phyloP scores from a whole-genome alignment of 768 basidiomycete genomes.

The Mycena indigotica region DNA sequence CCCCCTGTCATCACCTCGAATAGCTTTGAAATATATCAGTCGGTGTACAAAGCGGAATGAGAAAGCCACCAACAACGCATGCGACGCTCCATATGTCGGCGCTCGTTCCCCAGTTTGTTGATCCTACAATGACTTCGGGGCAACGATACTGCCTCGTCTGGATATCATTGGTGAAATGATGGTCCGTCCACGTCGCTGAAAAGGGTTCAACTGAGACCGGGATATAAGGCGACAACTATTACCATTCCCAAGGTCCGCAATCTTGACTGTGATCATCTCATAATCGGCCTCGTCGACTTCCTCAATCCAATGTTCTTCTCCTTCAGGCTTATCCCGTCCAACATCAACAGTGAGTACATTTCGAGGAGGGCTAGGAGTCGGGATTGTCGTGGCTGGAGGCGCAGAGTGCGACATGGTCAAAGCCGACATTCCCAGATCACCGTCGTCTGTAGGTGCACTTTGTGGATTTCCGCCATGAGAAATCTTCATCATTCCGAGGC shows the following conservation, averaged over 20 bases:
- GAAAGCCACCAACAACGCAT: conserved; percentile 70
- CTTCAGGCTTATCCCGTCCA: conserved; percentile 3
- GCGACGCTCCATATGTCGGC: conserved; percentile 98
- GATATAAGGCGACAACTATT: conserved; percentile 24
- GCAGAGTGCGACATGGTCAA: conserved; percentile 14
- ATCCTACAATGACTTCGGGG: conserved; percentile 96
- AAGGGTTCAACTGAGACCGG: not conserved
- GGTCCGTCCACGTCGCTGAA: conserved; percentile 83
- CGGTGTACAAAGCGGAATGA: not conserved
- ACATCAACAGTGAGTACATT: conserved; percentile 7
- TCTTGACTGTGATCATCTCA: conserved; percentile 96
- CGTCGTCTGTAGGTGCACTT: not conserved
- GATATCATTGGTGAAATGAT: conserved; percentile 98
- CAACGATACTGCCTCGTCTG: conserved; percentile 97
- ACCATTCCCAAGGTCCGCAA: conserved; percentile 97
- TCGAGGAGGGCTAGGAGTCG: not conserved
- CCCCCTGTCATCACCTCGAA: conserved; percentile 97
- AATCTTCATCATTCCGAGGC: conserved; percentile 92
- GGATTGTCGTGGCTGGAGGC: conserved; percentile 8
- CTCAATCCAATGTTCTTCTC: conserved; percentile 19
- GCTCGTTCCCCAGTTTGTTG: conserved; percentile 85
- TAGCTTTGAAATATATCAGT: conserved; percentile 48
- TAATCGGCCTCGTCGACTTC: conserved; percentile 19
- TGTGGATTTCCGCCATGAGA: conserved; percentile 44
- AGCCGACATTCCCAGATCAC: conserved; percentile 13